phyloP scores from a whole-genome alignment of 192 early-diverging fungal species.

The Linnemannia schmuckeri region DNA sequence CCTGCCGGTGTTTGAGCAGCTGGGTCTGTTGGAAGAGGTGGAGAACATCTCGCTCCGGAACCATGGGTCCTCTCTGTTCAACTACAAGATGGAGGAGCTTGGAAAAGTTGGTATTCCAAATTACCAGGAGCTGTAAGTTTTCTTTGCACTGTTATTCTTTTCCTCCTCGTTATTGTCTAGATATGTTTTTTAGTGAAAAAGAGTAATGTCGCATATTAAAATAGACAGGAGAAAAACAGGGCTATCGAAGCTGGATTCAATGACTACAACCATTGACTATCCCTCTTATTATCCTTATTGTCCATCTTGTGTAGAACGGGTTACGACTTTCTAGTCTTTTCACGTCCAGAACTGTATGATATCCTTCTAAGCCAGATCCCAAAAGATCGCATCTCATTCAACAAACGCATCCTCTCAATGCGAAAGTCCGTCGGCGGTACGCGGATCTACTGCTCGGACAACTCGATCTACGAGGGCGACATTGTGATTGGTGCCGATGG shows the following conservation, averaged over 20 bases:
- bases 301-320: neutral
- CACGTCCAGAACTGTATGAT: conserved; percentile 25
- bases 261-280: neutral
- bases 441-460: conserved; percentile 26
- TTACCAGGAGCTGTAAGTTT: neutral
- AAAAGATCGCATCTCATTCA: conserved; percentile 3
- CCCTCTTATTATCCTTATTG: neutral
- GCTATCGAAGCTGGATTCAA: neutral
- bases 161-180: neutral
- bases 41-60: conserved; percentile 13
- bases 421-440: neutral
- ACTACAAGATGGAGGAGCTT: conserved; percentile 16
- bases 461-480: conserved; percentile 22
- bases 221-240: neutral
- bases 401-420: conserved; percentile 23
- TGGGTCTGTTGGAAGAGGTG: conserved; percentile 20
- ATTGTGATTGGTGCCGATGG: conserved; percentile 42
- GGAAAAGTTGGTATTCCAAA: neutral
- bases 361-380: conserved; percentile 16
- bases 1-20: conserved; percentile 35
- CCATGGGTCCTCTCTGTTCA: neutral
- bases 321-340: conserved; percentile 30
- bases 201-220: neutral
- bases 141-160: neutral
- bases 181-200: neutral